phyloP scores from a whole-genome alignment of 179 eudicot species.

The Monotropa hypopitys region DNA sequence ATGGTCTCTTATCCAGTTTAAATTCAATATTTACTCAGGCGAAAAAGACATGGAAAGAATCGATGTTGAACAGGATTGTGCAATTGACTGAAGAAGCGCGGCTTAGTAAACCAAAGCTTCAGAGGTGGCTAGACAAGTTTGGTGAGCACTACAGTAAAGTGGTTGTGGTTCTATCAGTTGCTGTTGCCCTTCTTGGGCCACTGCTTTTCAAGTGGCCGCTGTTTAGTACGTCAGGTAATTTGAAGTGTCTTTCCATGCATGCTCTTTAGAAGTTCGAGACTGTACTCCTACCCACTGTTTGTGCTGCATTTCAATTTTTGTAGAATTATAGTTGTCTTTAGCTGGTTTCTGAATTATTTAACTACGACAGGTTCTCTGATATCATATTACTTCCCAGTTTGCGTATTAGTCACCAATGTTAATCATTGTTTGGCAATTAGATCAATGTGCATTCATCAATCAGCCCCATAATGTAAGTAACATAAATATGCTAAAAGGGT shows the following conservation, averaged over 20 bases:
- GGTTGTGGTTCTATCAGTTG: slow-evolving; percentile 69
- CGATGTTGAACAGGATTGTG: slow-evolving; percentile 81
- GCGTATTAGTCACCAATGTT: not conserved
- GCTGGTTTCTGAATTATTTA: not conserved
- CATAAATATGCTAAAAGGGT: not conserved
- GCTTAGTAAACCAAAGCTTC: slow-evolving; percentile 82
- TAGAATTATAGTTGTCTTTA: not conserved
- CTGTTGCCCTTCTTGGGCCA: slow-evolving; percentile 81
- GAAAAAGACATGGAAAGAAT: slow-evolving; percentile 84
- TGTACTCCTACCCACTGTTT: not conserved
- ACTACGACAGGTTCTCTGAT: not conserved
- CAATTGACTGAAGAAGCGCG: slow-evolving; percentile 93
- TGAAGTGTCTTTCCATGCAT: slow-evolving; percentile 6
- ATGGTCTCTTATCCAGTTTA: slow-evolving; percentile 1
- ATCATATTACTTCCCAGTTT: not conserved
- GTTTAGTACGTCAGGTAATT: slow-evolving; percentile 66
- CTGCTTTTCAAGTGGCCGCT: slow-evolving; percentile 89
- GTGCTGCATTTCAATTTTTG: not conserved
- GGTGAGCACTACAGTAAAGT: slow-evolving; percentile 84
- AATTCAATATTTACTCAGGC: slow-evolving; percentile 34
- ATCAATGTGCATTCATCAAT: not conserved
- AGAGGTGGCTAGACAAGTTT: slow-evolving; percentile 93
- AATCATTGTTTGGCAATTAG: not conserved
- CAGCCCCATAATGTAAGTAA: not conserved
- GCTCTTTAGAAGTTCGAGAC: not conserved